Base-by-base conservation (phyloP, 2,329 filamentous ascomycete genomes). In the Pseudodiploospora longispora region DNA sequence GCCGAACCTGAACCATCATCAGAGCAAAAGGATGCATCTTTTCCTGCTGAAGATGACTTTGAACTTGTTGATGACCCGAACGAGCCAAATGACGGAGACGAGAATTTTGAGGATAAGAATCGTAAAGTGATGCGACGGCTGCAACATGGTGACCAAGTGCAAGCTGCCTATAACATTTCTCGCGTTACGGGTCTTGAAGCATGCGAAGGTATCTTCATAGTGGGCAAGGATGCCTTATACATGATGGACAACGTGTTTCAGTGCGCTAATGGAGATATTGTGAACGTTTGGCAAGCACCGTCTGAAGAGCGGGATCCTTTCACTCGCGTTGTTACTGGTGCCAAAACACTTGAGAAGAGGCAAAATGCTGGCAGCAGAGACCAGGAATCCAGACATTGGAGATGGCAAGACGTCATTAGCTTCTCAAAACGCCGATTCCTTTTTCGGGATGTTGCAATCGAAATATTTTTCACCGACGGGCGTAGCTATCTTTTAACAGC, bases 201-300 rank as follows among this genome's bases (percentile, higher is more conserved):
- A 6, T 88, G 87, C 49, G 94, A 98, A 61, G 93, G 93, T 6
- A 82, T 98, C 36, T 71, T 98, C 31, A 94, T 98, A 43, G 76
- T 97, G 35, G 93, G 93, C 12, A 95, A 95, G 62, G 85, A 91
- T 54, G 85, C 82, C 39, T 75, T 98, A 10, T 98, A 98, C 59
- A 83, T 98, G 53, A 85, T 97, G 64, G 93, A 98, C 65, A 91
- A 93, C 54, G 91, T 95, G 57, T 97, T 98, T 61, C 91, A 97
- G 59, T 82, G 91, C 50, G 83, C 86, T 2, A 93, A 96, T 57
- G 91, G 91, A 9, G 94, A 98, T 61, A 96, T 98, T 58, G 87
- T 98, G 47, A 91, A 95, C 56, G 90, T 95, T 6, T 91, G 87
- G 80, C 89, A 97, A 64, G 94, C 93, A 2, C 89, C 91, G 0